These are phyloP conservation scores for Flammula alnicola DNA, from an alignment of 1,284 basidiomycete genomes.

Conservation along the genomic window DNA sequence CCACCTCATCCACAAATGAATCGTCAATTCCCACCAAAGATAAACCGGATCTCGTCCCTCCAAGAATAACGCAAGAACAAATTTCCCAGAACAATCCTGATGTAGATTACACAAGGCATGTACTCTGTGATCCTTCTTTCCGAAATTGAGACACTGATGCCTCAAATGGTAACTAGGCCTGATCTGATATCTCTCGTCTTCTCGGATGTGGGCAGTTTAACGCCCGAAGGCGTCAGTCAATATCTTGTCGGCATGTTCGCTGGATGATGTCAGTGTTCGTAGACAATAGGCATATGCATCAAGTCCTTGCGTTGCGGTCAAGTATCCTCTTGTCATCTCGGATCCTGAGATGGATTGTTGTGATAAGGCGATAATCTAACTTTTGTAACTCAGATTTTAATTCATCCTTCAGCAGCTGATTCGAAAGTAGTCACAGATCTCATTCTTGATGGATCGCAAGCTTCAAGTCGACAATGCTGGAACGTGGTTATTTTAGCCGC, in stretches of 20 bases:
- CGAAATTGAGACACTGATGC: slow-evolving; percentile 21
- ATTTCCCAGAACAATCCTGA: slow-evolving; percentile 80
- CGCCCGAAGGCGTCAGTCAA: slow-evolving; percentile 90
- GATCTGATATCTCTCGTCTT: slow-evolving; percentile 90
- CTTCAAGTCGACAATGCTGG: slow-evolving; percentile 18
- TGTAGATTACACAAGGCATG: slow-evolving; percentile 82
- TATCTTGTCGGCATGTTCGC: slow-evolving; percentile 92
- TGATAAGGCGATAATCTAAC: slow-evolving; percentile 30
- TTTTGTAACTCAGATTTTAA: slow-evolving; percentile 26
- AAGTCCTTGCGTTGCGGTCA: slow-evolving; percentile 12
- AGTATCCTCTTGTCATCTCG: slow-evolving; percentile 12
- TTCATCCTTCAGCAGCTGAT: slow-evolving; percentile 24
- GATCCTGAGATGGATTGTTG: slow-evolving; percentile 26
- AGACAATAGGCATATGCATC: slow-evolving; percentile 19
- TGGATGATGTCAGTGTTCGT: slow-evolving; percentile 45
- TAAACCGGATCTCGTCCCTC: slow-evolving; percentile 31
- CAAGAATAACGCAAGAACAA: slow-evolving; percentile 72
- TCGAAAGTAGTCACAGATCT: slow-evolving; percentile 19
- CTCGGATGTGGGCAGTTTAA: slow-evolving; percentile 90
- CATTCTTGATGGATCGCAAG: slow-evolving; percentile 17
- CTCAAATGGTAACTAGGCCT: slow-evolving; percentile 54
- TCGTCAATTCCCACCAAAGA: slow-evolving; percentile 22
- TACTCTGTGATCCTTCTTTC: slow-evolving; percentile 16
- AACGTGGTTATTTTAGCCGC: slow-evolving; percentile 19
- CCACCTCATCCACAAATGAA: slow-evolving; percentile 21